Percentiles rank a stretch among this genome's conserved stretches.
Conservation (phyloP, 805 yeast genomes). For the Saccharomycopsis malanga region DNA sequence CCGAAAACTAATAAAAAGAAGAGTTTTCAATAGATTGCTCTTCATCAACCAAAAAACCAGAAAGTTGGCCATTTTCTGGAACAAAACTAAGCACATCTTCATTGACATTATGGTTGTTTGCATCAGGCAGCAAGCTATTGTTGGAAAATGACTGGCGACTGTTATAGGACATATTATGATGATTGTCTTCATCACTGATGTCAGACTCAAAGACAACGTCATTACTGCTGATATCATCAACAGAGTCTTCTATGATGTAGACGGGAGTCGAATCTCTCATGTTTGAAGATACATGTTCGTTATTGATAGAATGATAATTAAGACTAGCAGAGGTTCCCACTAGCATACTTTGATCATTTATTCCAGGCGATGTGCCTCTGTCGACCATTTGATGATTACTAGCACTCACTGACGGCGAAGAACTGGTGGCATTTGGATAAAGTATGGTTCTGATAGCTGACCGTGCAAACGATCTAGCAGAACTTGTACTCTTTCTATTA, state of each 20-base stretch:
- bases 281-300: too few species aligned
- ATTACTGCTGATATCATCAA: conserved; percentile 6
- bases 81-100: neutral
- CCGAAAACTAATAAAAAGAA: neutral
- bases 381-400: conserved; percentile 2
- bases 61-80: neutral
- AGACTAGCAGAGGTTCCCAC: neutral
- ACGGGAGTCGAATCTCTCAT: neutral
- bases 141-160: neutral
- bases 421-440: too few species aligned
- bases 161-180: neutral
- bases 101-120: neutral
- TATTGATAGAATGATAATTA: conserved; percentile 4
- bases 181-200: neutral
- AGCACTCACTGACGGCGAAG: too few species aligned
- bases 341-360: neutral
- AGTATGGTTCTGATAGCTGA: conserved; percentile 1
- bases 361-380: conserved; percentile 15
- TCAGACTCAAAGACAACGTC: neutral
- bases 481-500: neutral
- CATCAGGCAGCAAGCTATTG: too few species aligned
- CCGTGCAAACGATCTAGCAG: neutral
- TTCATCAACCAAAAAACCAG: conserved; percentile 2
- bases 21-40: conserved; percentile 14
- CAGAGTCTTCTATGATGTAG: neutral